These are phyloP conservation scores for Typha latifolia DNA, from an alignment of 176 grass and related monocot genomes.

Conservation along the genomic window DNA sequence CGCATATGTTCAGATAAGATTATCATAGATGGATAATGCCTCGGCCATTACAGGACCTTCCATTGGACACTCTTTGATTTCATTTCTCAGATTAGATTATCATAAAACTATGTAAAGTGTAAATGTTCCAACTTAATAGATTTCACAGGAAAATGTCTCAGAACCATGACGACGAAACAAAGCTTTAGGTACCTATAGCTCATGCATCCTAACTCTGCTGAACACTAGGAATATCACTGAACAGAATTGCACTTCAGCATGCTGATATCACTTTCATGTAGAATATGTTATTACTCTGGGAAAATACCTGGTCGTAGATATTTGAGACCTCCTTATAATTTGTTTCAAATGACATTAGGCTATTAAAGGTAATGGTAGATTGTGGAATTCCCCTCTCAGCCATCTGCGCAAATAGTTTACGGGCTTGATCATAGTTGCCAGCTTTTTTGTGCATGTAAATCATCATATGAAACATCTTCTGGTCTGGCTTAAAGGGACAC, in stretches of 20 bases:
- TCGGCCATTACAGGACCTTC: no score
- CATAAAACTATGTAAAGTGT: no score
- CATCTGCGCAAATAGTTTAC: constrained; percentile 72
- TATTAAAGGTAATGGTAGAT: constrained; percentile 88
- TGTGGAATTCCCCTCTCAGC: constrained; percentile 60
- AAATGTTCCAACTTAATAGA: no score
- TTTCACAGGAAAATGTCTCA: no score
- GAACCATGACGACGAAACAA: no score
- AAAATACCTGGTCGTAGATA: constrained; percentile 91
- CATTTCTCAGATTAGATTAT: no score
- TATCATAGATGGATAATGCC: no score
- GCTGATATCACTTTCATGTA: background rate
- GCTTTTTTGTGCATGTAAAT: constrained; percentile 97
- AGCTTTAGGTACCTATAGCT: no score
- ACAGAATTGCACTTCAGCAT: background rate
- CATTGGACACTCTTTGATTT: no score
- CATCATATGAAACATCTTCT: constrained; percentile 99
- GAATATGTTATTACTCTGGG: background rate
- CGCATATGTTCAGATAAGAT: no score
- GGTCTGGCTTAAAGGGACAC: constrained; percentile 73
- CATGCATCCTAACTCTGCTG: no score
- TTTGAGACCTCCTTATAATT: constrained; percentile 91
- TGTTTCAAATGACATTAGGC: constrained; percentile 94
- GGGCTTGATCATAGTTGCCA: constrained; percentile 57
- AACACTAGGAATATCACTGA: no score